Evolutionary conservation across 2,329 filamentous ascomycete species (phyloP), one percentile per base, ranked within the genome.

Genomic region (Epichloe sp.): DNA sequence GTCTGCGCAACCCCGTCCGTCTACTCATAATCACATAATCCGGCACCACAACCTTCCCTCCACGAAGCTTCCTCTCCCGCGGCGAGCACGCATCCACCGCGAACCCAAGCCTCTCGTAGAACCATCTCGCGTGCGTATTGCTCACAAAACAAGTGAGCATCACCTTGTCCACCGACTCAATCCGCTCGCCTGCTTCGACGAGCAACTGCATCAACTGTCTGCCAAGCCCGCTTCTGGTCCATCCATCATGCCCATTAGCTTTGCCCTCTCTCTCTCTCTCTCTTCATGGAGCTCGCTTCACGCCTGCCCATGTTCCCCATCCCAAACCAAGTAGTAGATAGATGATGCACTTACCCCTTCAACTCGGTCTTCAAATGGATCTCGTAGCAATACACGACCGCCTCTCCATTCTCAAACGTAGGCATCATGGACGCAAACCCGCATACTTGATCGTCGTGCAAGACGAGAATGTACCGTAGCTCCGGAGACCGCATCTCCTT

Each of bases 301-400:
- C 26, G 26, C 26, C 26, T 31, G 26, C 26, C 0, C 26, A 3
- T 31, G 26, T 31, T 8, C 8, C 26, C 26, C 26, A 31, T 31
- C 26, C 26, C 26, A 31, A 31, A 31, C 26, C 26, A 31, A 31
- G 26, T 31, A 31, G 26, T 31, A 31, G 26, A 31, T 31, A 8
- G 26, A 10, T 3, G 21, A 43, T 31, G 17, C 21, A 66, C 68
- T 55, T 63, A 79, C 68, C 82, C 74, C 57, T 78, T 76, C 4
- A 85, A 62, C 1, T 70, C 65, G 1, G 72, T 66, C 38, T 71
- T 65, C 3, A 90, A 73, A 60, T 91, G 86, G 37, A 91, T 79
- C 66, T 91, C 86, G 63, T 89, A 91, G 63, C 86, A 83, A 64
- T 89, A 91, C 19, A 88, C 62, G 2, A 89, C 85, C 0, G 80